Evolutionary conservation across 305 asterid genomes (phyloP).

Genomic region (Stenogyne calaminthoides): DNA sequence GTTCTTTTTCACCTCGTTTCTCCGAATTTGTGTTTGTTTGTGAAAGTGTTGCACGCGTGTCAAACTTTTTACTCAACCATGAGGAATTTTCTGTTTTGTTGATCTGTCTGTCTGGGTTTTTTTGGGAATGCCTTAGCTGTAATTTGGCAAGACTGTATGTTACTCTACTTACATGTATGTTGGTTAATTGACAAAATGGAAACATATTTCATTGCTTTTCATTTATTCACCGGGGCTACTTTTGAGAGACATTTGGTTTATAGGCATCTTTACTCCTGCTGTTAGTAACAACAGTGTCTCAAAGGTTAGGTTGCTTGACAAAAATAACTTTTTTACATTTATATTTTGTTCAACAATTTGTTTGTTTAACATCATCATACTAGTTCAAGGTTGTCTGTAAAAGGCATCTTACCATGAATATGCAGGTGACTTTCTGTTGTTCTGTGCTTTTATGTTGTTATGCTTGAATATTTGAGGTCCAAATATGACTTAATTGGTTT

Average conservation of each 20-base stretch:
- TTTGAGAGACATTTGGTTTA: slow-evolving; percentile 14
- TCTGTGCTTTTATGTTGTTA: slow-evolving; percentile 23
- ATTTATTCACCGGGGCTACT: slow-evolving; percentile 6
- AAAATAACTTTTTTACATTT: slow-evolving; percentile 9
- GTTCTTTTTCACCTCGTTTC: neutral
- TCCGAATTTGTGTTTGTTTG: slow-evolving; percentile 1
- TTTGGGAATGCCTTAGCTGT: slow-evolving; percentile 9
- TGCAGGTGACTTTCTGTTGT: slow-evolving; percentile 6
- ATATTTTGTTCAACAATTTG: neutral
- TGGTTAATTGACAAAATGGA: slow-evolving; percentile 6
- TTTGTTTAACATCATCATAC: slow-evolving; percentile 11
- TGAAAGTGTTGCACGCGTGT: slow-evolving; percentile 18
- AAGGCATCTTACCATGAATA: neutral
- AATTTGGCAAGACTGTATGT: slow-evolving; percentile 15
- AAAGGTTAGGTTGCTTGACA: slow-evolving; percentile 26
- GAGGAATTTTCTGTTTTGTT: slow-evolving; percentile 31
- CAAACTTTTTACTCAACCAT: slow-evolving; percentile 8
- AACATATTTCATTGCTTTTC: slow-evolving; percentile 7
- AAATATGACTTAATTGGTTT: slow-evolving; percentile 17
- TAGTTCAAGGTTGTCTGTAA: neutral
- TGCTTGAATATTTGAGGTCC: neutral
- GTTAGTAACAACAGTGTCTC: slow-evolving; percentile 13
- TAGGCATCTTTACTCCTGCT: neutral
- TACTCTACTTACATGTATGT: slow-evolving; percentile 1
- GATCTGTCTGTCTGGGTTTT: slow-evolving; percentile 14